phyloP scores from a whole-genome alignment of 441 rosid species.

The Kokia cookei region DNA sequence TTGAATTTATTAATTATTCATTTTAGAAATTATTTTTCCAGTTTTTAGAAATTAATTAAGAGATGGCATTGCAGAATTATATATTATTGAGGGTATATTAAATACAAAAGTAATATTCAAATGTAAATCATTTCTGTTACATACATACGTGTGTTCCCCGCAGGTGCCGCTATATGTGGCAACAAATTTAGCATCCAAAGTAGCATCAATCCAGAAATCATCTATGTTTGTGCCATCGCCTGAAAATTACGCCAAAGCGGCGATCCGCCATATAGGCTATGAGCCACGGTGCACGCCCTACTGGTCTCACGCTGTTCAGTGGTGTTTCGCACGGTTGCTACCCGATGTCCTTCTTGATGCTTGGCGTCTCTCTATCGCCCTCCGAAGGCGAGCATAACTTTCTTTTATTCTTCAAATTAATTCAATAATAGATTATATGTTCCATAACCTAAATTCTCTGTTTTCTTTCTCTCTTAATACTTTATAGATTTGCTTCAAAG shows the following conservation, averaged over 20 bases:
- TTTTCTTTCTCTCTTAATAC: no score
- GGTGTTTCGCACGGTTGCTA: constrained; percentile 45
- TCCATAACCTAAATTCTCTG: no score
- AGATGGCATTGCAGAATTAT: no score
- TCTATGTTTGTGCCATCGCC: constrained; percentile 58
- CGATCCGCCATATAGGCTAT: constrained; percentile 45
- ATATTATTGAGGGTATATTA: no score
- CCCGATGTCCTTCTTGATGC: constrained; percentile 53
- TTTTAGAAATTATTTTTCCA: no score
- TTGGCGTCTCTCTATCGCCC: constrained; percentile 74
- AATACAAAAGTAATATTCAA: neutral
- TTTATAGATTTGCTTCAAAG: no score
- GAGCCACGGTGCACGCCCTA: constrained; percentile 60
- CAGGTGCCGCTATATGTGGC: constrained; percentile 77
- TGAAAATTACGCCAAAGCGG: constrained; percentile 48
- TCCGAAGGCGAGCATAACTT: constrained; percentile 27
- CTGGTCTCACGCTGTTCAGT: constrained; percentile 72
- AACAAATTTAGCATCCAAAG: constrained; percentile 58
- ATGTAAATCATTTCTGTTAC: neutral
- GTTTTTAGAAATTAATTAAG: no score
- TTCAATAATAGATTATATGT: neutral
- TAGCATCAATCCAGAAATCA: constrained; percentile 35
- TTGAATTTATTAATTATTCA: no score
- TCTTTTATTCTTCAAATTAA: neutral
- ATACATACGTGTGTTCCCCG: neutral